A percentile compares a stretch with the other conserved stretches of the same genome.
Evolutionary conservation across 495 filamentous ascomycete genomes (phyloP).

Genomic region (Aspergillus kassunensis): DNA sequence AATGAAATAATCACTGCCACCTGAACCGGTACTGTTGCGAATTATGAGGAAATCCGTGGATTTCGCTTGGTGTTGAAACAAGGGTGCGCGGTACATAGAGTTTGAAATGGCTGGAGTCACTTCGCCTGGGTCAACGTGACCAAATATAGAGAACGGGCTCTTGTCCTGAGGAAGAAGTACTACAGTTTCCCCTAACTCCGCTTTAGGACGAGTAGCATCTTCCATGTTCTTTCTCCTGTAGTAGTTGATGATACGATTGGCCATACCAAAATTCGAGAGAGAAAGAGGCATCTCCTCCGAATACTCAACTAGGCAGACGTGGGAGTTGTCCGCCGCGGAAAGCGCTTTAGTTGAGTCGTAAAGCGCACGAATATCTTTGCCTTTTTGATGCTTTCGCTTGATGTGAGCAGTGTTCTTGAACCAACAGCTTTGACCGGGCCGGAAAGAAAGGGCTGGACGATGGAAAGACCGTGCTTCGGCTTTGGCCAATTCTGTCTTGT

Average conservation of each 20-base stretch:
- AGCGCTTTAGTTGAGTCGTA: constrained; percentile 74
- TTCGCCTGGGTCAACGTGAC: constrained; percentile 85
- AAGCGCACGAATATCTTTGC: constrained; percentile 67
- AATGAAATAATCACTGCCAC: constrained; percentile 72
- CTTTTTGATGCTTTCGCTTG: constrained; percentile 76
- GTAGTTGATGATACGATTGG: constrained; percentile 90
- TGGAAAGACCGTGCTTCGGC: constrained; percentile 87
- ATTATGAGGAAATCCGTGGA: constrained; percentile 84
- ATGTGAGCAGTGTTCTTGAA: constrained; percentile 41
- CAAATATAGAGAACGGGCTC: constrained; percentile 92
- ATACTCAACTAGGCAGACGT: constrained; percentile 84
- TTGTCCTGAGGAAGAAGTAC: constrained; percentile 89
- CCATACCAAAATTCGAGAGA: constrained; percentile 96
- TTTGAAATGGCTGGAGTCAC: constrained; percentile 88
- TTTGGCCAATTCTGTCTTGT: constrained; percentile 75
- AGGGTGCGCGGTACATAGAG: constrained; percentile 87
- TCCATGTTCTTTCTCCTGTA: constrained; percentile 83
- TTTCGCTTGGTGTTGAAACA: constrained; percentile 81
- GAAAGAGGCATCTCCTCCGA: constrained; percentile 89
- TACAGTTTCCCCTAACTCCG: constrained; percentile 78
- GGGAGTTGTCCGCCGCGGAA: constrained; percentile 81
- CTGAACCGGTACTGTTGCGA: constrained; percentile 67
- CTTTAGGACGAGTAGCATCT: constrained; percentile 68
- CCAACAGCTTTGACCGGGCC: constrained; percentile 53
- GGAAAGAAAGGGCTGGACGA: constrained; percentile 66